A percentile compares a stretch with the other conserved stretches of the same genome.
Evolutionary conservation across 352 stramenopile species (phyloP).

Genomic region (Phytopythium boreale): DNA sequence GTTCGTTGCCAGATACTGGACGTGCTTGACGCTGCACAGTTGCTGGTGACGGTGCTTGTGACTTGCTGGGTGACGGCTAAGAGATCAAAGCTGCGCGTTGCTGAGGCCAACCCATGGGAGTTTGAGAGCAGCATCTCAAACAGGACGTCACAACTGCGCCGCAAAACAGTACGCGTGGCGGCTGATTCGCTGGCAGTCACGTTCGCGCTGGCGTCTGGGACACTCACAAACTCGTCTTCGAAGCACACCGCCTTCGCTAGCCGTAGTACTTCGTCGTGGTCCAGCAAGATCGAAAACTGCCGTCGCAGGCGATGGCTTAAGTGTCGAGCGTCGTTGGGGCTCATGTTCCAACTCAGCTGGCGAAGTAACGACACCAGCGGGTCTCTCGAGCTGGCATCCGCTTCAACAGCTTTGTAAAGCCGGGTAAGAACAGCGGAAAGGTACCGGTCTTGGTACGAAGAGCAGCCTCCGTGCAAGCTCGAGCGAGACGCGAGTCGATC

Average conservation of each 20-base stretch:
- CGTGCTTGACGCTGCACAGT: constrained; percentile 13
- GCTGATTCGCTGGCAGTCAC: background rate
- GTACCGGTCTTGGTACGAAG: background rate
- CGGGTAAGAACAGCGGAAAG: background rate
- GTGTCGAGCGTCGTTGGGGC: background rate
- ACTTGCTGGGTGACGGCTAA: constrained; percentile 29
- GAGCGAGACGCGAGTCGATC: background rate
- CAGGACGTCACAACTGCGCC: constrained; percentile 29
- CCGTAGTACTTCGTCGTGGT: constrained; percentile 24
- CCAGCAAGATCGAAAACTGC: background rate
- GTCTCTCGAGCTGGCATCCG: background rate
- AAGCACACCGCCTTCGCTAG: constrained; percentile 42
- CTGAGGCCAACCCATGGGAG: constrained; percentile 15
- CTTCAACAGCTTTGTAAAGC: background rate
- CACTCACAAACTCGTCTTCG: constrained; percentile 17
- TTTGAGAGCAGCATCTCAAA: constrained; percentile 24
- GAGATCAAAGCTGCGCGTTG: constrained; percentile 33
- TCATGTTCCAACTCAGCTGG: background rate
- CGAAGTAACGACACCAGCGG: background rate
- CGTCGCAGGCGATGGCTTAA: background rate
- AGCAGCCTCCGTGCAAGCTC: background rate
- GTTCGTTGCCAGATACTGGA: constrained; percentile 45
- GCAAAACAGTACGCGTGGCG: constrained; percentile 1
- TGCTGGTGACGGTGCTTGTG: background rate
- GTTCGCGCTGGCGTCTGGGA: background rate